phyloP scores from a whole-genome alignment of 345 rosid species.

The Acer saccharum region DNA sequence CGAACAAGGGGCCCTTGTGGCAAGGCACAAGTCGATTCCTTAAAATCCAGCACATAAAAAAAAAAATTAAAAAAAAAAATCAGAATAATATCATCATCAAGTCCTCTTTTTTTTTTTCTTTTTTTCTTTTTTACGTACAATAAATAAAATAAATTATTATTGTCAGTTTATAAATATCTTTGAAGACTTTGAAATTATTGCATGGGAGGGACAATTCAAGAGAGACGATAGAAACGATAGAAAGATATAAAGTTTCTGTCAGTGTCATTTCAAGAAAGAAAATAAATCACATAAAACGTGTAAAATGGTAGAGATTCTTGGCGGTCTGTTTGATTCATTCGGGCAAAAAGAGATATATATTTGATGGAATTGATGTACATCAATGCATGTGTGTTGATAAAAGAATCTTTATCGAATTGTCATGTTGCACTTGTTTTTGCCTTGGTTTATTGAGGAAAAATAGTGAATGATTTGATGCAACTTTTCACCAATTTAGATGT shows the following conservation, averaged over 20 bases:
- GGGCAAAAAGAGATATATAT: neutral
- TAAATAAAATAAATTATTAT: neutral
- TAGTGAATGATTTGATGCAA: neutral
- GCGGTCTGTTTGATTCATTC: neutral
- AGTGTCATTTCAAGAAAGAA: constrained; percentile 3
- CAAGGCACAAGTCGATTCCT: constrained; percentile 65
- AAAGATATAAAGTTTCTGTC: neutral
- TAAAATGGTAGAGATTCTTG: neutral
- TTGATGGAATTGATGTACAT: neutral
- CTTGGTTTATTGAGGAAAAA: neutral
- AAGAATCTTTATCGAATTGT: neutral
- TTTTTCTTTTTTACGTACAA: neutral
- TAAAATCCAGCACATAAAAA: constrained; percentile 11
- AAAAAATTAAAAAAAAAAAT: too few species aligned
- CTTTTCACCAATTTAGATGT: neutral
- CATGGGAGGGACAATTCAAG: neutral
- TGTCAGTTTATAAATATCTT: neutral
- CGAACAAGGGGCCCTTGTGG: constrained; percentile 65
- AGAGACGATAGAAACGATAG: neutral
- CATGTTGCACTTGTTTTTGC: neutral
- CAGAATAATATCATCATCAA: too few species aligned
- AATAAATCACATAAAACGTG: neutral
- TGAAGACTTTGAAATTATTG: neutral
- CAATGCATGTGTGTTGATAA: neutral
- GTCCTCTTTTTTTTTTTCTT: too few species aligned